phyloP scores from a whole-genome alignment of 139 green algal genomes.

The Mesotaenium endlicherianum region DNA sequence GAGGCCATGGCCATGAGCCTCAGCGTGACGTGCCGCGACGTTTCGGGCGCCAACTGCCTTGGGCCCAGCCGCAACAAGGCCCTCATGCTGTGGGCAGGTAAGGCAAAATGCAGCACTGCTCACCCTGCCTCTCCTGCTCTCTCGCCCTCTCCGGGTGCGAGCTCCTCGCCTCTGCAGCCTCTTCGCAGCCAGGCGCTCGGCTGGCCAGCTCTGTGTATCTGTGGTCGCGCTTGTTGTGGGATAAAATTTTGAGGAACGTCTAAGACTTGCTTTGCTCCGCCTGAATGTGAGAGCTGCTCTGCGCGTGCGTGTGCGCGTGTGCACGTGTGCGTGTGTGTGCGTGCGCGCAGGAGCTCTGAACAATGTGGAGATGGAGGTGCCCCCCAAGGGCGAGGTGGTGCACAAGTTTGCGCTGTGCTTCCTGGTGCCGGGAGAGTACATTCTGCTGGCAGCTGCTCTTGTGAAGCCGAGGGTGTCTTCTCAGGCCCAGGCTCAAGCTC shows the following conservation, averaged over 20 bases:
- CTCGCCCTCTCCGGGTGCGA: no score
- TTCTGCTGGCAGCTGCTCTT: constrained; percentile 12
- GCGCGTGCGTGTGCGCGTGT: neutral
- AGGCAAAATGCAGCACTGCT: no score
- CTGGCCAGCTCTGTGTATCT: neutral
- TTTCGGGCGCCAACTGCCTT: constrained; percentile 35
- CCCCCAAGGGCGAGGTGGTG: constrained; percentile 1
- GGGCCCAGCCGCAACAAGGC: neutral
- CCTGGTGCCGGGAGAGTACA: constrained; percentile 40
- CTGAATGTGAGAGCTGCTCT: no score
- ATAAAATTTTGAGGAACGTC: neutral
- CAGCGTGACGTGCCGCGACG: constrained; percentile 38
- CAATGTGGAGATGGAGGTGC: constrained; percentile 12
- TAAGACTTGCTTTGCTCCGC: neutral
- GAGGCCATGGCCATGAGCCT: constrained; percentile 7
- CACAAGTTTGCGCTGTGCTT: constrained; percentile 45
- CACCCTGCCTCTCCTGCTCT: no score
- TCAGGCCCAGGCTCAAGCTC: neutral
- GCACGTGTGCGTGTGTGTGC: neutral
- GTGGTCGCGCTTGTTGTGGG: neutral
- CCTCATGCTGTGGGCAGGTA: constrained; percentile 40
- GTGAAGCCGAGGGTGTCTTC: neutral
- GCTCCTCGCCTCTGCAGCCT: neutral
- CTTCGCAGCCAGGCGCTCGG: neutral
- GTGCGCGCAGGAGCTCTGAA: constrained; percentile 22